These are phyloP conservation scores for Tolypocladium sp. DNA, from an alignment of 2,329 filamentous ascomycete species.

Conservation along the genomic window DNA sequence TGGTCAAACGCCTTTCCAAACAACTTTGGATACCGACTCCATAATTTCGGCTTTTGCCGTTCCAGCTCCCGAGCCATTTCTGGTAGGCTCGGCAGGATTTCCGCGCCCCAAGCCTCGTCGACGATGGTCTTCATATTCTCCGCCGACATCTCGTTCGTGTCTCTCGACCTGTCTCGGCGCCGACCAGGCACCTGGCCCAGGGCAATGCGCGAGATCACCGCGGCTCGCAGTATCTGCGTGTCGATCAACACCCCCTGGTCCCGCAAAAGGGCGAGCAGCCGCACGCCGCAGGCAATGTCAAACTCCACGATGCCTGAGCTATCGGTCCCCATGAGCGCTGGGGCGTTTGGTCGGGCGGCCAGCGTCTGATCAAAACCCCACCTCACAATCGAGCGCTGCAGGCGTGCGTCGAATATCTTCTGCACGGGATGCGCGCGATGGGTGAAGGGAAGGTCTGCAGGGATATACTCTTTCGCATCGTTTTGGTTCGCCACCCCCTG, in stretches of 20 bases:
- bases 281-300: conserved; percentile 26
- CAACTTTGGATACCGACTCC: conserved; percentile 18
- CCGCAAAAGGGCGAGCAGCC: conserved; percentile 22
- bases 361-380: conserved; percentile 34
- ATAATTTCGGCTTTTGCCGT: conserved; percentile 17
- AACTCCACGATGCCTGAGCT: conserved; percentile 12
- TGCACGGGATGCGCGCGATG: conserved; percentile 37
- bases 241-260: conserved; percentile 26
- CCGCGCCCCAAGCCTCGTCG: conserved; percentile 24
- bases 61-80: conserved; percentile 17
- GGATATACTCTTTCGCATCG: conserved; percentile 15
- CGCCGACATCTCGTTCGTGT: conserved; percentile 19
- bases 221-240: conserved; percentile 17
- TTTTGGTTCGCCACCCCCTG: background rate
- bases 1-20: conserved; percentile 17
- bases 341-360: conserved; percentile 9
- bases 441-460: conserved; percentile 29
- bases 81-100: conserved; percentile 15
- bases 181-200: conserved; percentile 18
- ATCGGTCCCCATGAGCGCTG: conserved; percentile 5
- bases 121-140: conserved; percentile 20
- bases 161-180: conserved; percentile 16
- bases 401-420: conserved; percentile 30
- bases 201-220: conserved; percentile 19
- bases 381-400: conserved; percentile 32